Evolutionary conservation across 2,329 filamentous ascomycete species (phyloP).

Genomic region (Talaromyces pinophilus): DNA sequence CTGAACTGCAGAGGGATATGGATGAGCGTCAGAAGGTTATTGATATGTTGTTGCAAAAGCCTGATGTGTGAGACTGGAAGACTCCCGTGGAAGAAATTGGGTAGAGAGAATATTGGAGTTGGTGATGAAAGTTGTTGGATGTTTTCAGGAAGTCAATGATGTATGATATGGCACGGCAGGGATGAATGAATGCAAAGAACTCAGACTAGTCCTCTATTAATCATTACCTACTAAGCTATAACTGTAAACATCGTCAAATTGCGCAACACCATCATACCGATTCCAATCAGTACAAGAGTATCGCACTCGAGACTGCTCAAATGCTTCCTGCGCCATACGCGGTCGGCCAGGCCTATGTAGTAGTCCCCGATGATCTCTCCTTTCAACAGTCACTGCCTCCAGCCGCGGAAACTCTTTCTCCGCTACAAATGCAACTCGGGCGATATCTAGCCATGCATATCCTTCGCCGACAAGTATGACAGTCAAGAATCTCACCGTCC

Average conservation of each 20-base stretch:
- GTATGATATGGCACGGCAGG: neutral
- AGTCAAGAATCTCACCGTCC: neutral
- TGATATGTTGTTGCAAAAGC: slow-evolving; percentile 10
- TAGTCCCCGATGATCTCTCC: too few relatives aligned
- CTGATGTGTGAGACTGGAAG: neutral
- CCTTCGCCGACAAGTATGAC: neutral
- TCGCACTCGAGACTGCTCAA: neutral
- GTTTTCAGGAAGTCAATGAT: neutral
- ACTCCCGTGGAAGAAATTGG: neutral
- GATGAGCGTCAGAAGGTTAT: slow-evolving; percentile 20
- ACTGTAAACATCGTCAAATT: neutral
- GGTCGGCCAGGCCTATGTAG: too few relatives aligned
- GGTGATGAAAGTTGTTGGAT: neutral
- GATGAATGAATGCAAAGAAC: neutral
- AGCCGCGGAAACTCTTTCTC: neutral
- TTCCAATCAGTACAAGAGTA: neutral
- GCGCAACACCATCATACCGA: neutral
- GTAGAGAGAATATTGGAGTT: neutral
- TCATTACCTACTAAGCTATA: neutral
- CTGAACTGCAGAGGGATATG: slow-evolving; percentile 18
- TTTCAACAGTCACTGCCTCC: neutral
- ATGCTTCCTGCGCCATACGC: neutral
- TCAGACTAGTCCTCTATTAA: neutral
- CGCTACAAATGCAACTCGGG: neutral
- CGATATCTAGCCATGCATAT: neutral